These are phyloP conservation scores for Ilex asprella DNA, from an alignment of 257 asterid species.

Conservation along the genomic window DNA sequence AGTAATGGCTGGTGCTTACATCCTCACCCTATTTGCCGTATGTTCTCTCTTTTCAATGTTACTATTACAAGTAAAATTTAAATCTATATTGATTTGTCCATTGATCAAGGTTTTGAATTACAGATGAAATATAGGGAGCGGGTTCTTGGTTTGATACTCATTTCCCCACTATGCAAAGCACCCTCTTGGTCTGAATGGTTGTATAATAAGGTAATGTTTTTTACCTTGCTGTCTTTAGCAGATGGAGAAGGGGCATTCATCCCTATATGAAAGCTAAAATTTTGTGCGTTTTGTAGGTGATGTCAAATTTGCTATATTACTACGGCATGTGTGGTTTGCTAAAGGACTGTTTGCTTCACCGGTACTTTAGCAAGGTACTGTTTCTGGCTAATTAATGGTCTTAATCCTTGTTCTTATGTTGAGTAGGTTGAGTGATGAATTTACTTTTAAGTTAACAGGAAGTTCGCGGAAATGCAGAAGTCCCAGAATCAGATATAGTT, in stretches of 20 bases:
- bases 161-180: constrained; percentile 84
- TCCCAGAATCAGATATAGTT: constrained; percentile 81
- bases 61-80: neutral
- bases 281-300: constrained; percentile 41
- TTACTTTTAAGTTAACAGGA: constrained; percentile 44
- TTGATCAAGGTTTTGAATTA: constrained; percentile 9
- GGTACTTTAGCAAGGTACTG: constrained; percentile 84
- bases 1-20: constrained; percentile 87
- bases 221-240: neutral
- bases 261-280: constrained; percentile 3
- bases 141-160: constrained; percentile 82
- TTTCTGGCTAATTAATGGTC: neutral
- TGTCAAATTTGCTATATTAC: constrained; percentile 81
- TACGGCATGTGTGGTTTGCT: constrained; percentile 79
- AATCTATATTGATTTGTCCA: constrained; percentile 1
- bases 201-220: constrained; percentile 58
- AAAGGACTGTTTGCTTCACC: constrained; percentile 68
- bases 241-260: constrained; percentile 1
- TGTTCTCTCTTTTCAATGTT: constrained; percentile 11
- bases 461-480: constrained; percentile 61
- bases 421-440: neutral
- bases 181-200: constrained; percentile 97
- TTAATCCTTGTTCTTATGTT: neutral
- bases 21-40: constrained; percentile 81
- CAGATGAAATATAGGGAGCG: constrained; percentile 82